phyloP scores from a whole-genome alignment of 306 rosid genomes.

The Adenanthera pavonina region DNA sequence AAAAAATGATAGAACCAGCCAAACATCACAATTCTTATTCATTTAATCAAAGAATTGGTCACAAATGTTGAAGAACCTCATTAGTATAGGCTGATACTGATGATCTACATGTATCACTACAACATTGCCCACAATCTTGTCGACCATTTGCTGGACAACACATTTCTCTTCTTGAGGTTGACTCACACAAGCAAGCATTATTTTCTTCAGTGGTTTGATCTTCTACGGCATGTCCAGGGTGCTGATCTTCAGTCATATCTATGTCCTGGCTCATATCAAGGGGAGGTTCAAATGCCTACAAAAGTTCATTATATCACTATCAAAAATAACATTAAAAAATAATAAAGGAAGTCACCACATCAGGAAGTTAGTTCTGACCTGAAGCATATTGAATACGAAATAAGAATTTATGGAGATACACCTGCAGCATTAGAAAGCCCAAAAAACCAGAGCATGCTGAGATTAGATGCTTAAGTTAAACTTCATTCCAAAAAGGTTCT shows the following conservation, averaged over 20 bases:
- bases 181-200: conserved; percentile 52
- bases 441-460: conserved; percentile 38
- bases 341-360: not conserved
- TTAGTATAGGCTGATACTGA: conserved; percentile 33
- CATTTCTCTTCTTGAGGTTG: conserved; percentile 55
- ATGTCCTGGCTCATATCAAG: conserved; percentile 80
- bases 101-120: conserved; percentile 47
- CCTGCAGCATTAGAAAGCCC: conserved; percentile 60
- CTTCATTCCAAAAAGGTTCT: conserved; percentile 1
- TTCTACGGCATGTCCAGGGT: conserved; percentile 42
- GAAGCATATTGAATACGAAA: conserved; percentile 92
- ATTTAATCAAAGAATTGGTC: conserved; percentile 33
- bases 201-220: conserved; percentile 48
- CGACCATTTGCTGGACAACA: conserved; percentile 51
- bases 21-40: conserved; percentile 40
- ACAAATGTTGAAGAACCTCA: conserved; percentile 59
- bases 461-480: conserved; percentile 10
- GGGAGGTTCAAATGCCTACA: conserved; percentile 94
- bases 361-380: conserved; percentile 59
- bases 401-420: conserved; percentile 79
- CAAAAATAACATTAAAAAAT: conserved; percentile 23
- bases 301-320: conserved; percentile 26
- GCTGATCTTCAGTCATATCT: conserved; percentile 57
- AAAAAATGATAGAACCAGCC: conserved; percentile 47
- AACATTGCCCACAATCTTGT: conserved; percentile 53